phyloP scores from a whole-genome alignment of 345 rosid genomes.

The Boechera retrofracta region DNA sequence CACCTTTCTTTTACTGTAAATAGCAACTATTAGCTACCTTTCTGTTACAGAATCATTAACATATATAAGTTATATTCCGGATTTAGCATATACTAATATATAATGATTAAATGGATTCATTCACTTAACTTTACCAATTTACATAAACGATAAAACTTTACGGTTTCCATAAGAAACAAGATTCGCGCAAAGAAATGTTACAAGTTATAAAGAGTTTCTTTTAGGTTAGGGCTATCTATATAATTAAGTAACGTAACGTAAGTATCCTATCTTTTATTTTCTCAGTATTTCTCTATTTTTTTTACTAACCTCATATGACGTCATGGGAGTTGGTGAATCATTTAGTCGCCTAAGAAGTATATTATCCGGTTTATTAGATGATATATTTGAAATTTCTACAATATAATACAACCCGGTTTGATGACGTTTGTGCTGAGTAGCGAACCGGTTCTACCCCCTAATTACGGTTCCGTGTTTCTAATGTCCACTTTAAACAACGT shows the following conservation, averaged over 20 bases:
- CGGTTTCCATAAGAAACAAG: constrained; percentile 44
- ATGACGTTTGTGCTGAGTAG: background rate
- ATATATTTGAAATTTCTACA: background rate
- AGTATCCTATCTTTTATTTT: constrained; percentile 29
- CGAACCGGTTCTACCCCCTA: constrained; percentile 23
- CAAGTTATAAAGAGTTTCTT: constrained; percentile 27
- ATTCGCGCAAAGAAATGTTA: constrained; percentile 40
- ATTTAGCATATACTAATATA: constrained; percentile 11
- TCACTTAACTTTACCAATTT: background rate
- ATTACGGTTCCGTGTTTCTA: constrained; percentile 7
- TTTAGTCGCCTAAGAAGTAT: background rate
- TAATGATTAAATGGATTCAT: constrained; percentile 4
- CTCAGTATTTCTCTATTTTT: background rate
- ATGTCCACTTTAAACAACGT: background rate
- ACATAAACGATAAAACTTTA: constrained; percentile 23
- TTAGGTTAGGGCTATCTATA: constrained; percentile 27
- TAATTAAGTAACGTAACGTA: constrained; percentile 41
- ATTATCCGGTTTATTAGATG: background rate
- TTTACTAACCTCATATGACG: constrained; percentile 31
- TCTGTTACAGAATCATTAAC: background rate
- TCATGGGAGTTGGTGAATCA: constrained; percentile 39
- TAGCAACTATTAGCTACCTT: constrained; percentile 14
- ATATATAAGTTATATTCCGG: background rate
- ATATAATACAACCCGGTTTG: constrained; percentile 19
- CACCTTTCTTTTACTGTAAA: background rate